These are phyloP conservation scores for Dacryopinax primogenitus DNA, from an alignment of 768 basidiomycete species.

Conservation along the genomic window DNA sequence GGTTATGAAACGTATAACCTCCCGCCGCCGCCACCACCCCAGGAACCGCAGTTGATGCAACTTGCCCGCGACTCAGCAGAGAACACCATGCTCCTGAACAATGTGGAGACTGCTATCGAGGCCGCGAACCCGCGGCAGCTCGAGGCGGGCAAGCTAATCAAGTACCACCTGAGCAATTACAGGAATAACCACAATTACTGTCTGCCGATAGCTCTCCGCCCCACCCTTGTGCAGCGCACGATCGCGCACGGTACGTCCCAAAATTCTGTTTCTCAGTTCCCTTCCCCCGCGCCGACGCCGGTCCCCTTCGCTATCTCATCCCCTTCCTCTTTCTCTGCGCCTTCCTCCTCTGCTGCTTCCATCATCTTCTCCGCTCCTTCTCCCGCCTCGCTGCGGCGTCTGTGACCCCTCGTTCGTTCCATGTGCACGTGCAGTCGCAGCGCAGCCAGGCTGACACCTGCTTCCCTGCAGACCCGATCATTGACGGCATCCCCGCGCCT, in stretches of 20 bases:
- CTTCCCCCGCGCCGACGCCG: too few relatives aligned
- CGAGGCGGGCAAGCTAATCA: conserved; percentile 72
- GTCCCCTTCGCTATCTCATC: conserved; percentile 13
- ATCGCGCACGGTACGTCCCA: conserved; percentile 59
- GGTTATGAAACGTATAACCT: not conserved
- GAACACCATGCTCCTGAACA: not conserved
- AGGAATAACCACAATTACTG: conserved; percentile 76
- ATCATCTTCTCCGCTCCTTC: not conserved
- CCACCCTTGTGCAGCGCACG: conserved; percentile 76
- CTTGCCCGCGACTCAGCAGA: not conserved
- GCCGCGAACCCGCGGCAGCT: conserved; percentile 41
- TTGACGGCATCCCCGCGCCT: conserved; percentile 80
- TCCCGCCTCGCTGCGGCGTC: not conserved
- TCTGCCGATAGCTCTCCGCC: conserved; percentile 73
- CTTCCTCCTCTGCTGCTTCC: not conserved
- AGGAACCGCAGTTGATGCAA: not conserved
- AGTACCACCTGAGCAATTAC: conserved; percentile 81
- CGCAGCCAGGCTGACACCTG: too few relatives aligned
- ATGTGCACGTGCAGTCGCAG: too few relatives aligned
- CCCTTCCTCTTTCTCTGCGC: not conserved
- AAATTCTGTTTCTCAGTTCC: not conserved
- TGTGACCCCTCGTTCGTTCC: too few relatives aligned
- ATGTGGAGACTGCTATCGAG: not conserved
- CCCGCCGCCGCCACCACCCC: not conserved
- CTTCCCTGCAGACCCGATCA: conserved; percentile 55